Evolutionary conservation across 2,329 filamentous ascomycete species (phyloP), one percentile per base, ranked within the genome.

Genomic region (Aspergillus chevalieri): DNA sequence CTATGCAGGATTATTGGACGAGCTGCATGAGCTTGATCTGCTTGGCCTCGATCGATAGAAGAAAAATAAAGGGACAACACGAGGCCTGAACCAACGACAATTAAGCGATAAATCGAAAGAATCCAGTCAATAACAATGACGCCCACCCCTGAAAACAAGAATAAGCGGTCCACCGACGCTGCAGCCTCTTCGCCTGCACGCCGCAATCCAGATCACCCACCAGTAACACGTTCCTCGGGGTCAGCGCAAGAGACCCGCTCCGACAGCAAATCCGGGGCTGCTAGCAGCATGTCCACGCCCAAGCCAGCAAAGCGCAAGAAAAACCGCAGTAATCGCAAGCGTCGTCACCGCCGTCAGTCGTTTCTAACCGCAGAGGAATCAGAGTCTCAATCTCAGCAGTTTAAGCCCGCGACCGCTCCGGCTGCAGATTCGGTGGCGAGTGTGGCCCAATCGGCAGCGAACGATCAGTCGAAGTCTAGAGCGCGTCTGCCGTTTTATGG

Each of bases 301-400:
- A 64, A 65, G 47, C 48, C 60, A 33, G 49, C 59, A 8, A 68
- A 63, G 53, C 64, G 64, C 60, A 83, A 84, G 74, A 87, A 89
- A 59, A 85, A 89, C 67, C 82, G 87, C 42, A 84, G 12, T 30
- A 30, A 82, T 28, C 86, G 87, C 34, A 91, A 85, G 77, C 90
- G 89, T 73, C 87, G 86, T 69, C 83, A 82, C 53, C 81, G 89
- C 55, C 81, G 87, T 54, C 88, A 88, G 73, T 95, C 89, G 7
- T 95, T 95, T 64, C 85, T 87, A 21, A 76, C 79, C 14, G 72
- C 81, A 1, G 81, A 84, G 36, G 83, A 85, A 33, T n/a, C 8
- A 10, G 38, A 41, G 6, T 19, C 38, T 8, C 15, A 6, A 17
- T 19, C 15, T 22, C 72, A 67, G 43, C 73, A 67, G 57, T 59